Conservation (phyloP, 2,329 filamentous ascomycete species). For the Nigrospora oryzae region DNA sequence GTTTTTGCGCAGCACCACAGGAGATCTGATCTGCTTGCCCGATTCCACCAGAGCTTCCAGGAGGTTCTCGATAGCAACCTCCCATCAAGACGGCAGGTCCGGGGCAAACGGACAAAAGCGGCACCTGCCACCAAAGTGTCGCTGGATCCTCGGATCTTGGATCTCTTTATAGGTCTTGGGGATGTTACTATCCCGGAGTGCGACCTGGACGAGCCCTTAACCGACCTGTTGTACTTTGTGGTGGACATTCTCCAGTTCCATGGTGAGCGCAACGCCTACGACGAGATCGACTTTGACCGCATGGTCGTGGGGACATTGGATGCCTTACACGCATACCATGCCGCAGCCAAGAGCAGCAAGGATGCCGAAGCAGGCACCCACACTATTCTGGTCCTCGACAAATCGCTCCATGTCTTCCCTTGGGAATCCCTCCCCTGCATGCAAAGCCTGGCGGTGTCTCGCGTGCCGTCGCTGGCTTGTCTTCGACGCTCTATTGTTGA, state of each 20-base stretch:
- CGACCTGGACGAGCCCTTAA: constrained; percentile 83
- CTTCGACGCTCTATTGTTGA: constrained; percentile 68
- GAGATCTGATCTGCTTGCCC: constrained; percentile 55
- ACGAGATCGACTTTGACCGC: constrained; percentile 91
- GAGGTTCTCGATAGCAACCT: constrained; percentile 75
- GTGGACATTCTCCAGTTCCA: constrained; percentile 96
- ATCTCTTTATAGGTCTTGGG: constrained; percentile 81
- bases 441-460: constrained; percentile 68
- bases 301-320: constrained; percentile 87
- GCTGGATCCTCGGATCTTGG: constrained; percentile 59
- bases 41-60: constrained; percentile 72
- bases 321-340: constrained; percentile 72
- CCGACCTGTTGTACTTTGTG: constrained; percentile 90
- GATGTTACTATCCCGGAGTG: constrained; percentile 57
- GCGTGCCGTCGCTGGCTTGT: constrained; percentile 79
- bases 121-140: constrained; percentile 30
- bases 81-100: constrained; percentile 65
- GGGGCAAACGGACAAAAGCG: constrained; percentile 43
- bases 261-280: constrained; percentile 91
- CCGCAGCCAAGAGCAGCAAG: constrained; percentile 29
- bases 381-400: constrained; percentile 85
- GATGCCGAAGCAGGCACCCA: constrained; percentile 45
- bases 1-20: constrained; percentile 74
- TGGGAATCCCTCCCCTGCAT: constrained; percentile 95
- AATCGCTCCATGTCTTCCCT: constrained; percentile 80